These are phyloP conservation scores for Magnaporthiopsis incrustans DNA, from an alignment of 2,329 filamentous ascomycete genomes.

Conservation along the genomic window DNA sequence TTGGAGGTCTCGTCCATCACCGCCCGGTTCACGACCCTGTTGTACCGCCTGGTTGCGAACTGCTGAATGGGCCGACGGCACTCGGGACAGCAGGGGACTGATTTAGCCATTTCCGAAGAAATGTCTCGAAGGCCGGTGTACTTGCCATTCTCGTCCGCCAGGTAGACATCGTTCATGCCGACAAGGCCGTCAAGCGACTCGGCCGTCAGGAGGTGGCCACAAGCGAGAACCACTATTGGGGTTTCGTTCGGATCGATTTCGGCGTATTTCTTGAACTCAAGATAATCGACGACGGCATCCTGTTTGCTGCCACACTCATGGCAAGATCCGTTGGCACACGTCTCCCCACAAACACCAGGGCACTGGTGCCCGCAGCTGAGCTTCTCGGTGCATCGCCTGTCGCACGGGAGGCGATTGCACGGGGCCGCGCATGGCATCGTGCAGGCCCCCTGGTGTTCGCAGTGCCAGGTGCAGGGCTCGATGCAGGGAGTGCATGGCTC, in stretches of 20 bases:
- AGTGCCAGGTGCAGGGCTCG: constrained; percentile 13
- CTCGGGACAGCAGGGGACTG: constrained; percentile 39
- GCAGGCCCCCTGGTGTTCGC: constrained; percentile 22
- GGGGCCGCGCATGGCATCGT: constrained; percentile 56
- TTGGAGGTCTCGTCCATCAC: constrained; percentile 56
- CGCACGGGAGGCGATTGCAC: constrained; percentile 60
- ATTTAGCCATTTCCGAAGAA: constrained; percentile 36
- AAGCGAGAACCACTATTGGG: constrained; percentile 54
- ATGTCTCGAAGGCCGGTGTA: constrained; percentile 26
- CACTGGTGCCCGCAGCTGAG: constrained; percentile 55
- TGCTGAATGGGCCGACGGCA: constrained; percentile 53
- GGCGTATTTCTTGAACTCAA: constrained; percentile 43
- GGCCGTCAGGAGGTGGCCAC: constrained; percentile 55
- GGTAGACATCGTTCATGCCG: constrained; percentile 43
- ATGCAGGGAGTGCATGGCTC: constrained; percentile 15
- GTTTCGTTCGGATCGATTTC: constrained; percentile 50
- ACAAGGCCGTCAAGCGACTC: constrained; percentile 54
- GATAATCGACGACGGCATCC: constrained; percentile 44
- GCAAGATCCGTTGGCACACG: constrained; percentile 49
- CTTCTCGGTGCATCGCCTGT: constrained; percentile 44
- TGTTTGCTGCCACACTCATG: constrained; percentile 42
- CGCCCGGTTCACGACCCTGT: constrained; percentile 50
- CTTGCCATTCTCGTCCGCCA: constrained; percentile 30
- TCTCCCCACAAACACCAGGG: constrained; percentile 57
- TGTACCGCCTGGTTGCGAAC: constrained; percentile 45